Percentiles rank a stretch among this genome's conserved stretches.
Conservation (phyloP, 1,139 yeast genomes). For the Kodamaea alishanica region DNA sequence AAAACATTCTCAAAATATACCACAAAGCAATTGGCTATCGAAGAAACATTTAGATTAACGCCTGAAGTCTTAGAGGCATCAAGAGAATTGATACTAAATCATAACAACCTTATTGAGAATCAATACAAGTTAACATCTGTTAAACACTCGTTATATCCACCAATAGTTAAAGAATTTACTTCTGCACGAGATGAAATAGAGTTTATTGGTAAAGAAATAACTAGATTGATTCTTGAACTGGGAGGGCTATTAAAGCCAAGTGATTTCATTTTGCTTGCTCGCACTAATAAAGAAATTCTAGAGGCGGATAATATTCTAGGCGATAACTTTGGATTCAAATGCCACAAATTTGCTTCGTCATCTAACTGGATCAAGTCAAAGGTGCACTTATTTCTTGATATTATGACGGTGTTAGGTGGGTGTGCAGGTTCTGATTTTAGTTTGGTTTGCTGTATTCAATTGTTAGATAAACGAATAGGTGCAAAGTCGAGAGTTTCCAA, state of each 20-base stretch:
- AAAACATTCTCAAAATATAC: constrained; percentile 23
- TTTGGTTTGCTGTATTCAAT: constrained; percentile 25
- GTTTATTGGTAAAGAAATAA: constrained; percentile 44
- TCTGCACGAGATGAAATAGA: constrained; percentile 34
- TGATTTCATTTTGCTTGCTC: constrained; percentile 55
- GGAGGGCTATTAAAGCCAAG: constrained; percentile 43
- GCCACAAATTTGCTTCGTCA: constrained; percentile 42
- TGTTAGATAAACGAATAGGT: constrained; percentile 28
- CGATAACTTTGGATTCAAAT: constrained; percentile 38
- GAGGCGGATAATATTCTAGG: constrained; percentile 36
- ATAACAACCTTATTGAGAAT: constrained; percentile 10
- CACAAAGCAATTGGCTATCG: constrained; percentile 30
- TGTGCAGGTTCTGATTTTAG: constrained; percentile 34
- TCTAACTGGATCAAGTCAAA: constrained; percentile 54
- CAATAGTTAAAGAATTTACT: constrained; percentile 21
- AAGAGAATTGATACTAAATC: constrained; percentile 16
- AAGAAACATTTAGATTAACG: constrained; percentile 56
- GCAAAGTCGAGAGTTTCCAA: constrained; percentile 23
- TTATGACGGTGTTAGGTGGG: constrained; percentile 39
- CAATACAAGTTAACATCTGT: constrained; percentile 15
- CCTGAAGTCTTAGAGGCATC: constrained; percentile 52
- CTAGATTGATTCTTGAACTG: constrained; percentile 40
- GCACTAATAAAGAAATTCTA: constrained; percentile 54
- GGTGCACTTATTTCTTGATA: constrained; percentile 48
- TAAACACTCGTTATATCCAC: constrained; percentile 25